phyloP scores from a whole-genome alignment of 2,329 filamentous ascomycete species.

The Thelonectria discophora region DNA sequence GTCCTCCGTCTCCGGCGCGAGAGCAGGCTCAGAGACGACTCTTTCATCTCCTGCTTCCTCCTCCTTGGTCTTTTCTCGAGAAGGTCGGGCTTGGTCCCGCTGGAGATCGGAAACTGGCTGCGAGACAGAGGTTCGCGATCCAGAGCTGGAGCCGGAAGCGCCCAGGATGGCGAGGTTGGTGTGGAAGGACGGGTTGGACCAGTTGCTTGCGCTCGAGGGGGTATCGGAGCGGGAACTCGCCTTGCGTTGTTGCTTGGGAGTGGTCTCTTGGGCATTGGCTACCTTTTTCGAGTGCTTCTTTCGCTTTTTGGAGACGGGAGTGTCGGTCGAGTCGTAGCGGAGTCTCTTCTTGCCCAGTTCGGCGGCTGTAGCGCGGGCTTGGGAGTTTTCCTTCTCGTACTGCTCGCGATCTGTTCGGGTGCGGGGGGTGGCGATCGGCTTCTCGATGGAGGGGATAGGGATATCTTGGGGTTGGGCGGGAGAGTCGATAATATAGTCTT shows the following conservation, averaged over 20 bases:
- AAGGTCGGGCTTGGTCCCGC: neutral
- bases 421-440: neutral
- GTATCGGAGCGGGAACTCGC: neutral
- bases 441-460: conserved; percentile 5
- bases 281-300: neutral
- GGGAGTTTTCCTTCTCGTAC: neutral
- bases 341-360: neutral
- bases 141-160: neutral
- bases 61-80: neutral
- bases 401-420: neutral
- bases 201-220: neutral
- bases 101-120: neutral
- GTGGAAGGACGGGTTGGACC: conserved; percentile 1
- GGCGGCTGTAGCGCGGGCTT: neutral
- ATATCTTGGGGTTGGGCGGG: neutral
- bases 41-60: no score
- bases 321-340: neutral
- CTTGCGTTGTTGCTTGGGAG: neutral
- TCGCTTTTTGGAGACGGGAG: neutral
- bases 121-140: neutral
- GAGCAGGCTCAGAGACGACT: neutral
- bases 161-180: neutral
- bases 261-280: neutral
- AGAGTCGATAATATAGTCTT: neutral
- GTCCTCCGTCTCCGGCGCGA: neutral